Evolutionary conservation across 2,329 filamentous ascomycete genomes (phyloP).

Genomic region (Epichloe baconii): DNA sequence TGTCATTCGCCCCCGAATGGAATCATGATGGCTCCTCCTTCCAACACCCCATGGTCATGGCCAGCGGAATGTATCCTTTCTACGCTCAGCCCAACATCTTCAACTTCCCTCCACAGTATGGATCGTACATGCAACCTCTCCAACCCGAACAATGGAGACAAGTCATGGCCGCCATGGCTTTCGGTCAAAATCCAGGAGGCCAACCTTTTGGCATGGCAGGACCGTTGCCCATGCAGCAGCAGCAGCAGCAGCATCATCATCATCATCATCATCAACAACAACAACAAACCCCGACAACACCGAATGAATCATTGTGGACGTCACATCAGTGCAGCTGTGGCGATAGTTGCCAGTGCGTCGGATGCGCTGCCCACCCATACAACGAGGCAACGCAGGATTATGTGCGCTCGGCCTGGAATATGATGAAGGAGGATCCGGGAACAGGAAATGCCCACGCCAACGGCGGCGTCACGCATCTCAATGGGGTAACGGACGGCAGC

Average conservation of each 20-base stretch:
- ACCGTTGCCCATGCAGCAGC: slow-evolving; percentile 10
- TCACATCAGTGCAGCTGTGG: slow-evolving; percentile 47
- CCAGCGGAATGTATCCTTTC: slow-evolving; percentile 26
- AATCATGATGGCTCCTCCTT: slow-evolving; percentile 23
- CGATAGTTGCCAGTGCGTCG: slow-evolving; percentile 52
- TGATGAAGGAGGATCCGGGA: slow-evolving; percentile 24
- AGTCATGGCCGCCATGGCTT: slow-evolving; percentile 25
- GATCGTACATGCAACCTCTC: slow-evolving; percentile 40
- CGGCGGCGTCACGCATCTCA: not conserved
- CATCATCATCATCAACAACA: not conserved
- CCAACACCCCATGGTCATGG: slow-evolving; percentile 22
- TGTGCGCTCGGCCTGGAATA: slow-evolving; percentile 35
- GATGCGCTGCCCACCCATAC: slow-evolving; percentile 54
- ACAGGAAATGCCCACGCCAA: slow-evolving; percentile 10
- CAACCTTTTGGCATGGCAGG: slow-evolving; percentile 13
- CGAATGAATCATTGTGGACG: slow-evolving; percentile 17
- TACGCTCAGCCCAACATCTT: slow-evolving; percentile 33
- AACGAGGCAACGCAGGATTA: slow-evolving; percentile 47
- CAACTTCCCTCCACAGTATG: slow-evolving; percentile 40
- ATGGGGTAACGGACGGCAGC: slow-evolving; percentile 5
- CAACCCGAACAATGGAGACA: slow-evolving; percentile 41
- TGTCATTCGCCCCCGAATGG: slow-evolving; percentile 13
- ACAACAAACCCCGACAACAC: slow-evolving; percentile 4
- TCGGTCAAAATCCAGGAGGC: not conserved
- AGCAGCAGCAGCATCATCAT: not conserved